phyloP scores from a whole-genome alignment of 352 stramenopile species.

The Phytophthora gonapodyides region DNA sequence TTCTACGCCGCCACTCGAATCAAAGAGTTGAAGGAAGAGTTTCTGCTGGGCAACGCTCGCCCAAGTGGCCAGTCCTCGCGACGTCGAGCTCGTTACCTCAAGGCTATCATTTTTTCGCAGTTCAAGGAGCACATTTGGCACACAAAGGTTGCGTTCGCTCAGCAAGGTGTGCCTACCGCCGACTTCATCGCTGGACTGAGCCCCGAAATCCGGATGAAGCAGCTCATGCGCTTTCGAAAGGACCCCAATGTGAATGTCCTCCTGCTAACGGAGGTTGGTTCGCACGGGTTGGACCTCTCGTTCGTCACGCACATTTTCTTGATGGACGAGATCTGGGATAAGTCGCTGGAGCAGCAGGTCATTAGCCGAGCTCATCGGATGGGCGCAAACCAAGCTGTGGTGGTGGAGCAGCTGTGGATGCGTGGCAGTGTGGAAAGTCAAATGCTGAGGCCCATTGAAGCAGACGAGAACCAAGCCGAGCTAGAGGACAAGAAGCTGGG shows the following conservation, averaged over 20 bases:
- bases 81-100: slow-evolving; percentile 46
- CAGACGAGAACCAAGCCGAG: slow-evolving; percentile 17
- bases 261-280: slow-evolving; percentile 94
- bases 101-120: slow-evolving; percentile 86
- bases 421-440: slow-evolving; percentile 83
- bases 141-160: slow-evolving; percentile 69
- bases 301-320: slow-evolving; percentile 99
- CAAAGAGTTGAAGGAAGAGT: slow-evolving; percentile 66
- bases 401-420: slow-evolving; percentile 94
- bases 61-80: slow-evolving; percentile 8
- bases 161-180: slow-evolving; percentile 62
- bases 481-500: slow-evolving; percentile 12
- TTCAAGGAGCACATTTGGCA: slow-evolving; percentile 84
- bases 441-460: slow-evolving; percentile 59
- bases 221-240: slow-evolving; percentile 59
- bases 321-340: slow-evolving; percentile 97
- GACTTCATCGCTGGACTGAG: slow-evolving; percentile 68
- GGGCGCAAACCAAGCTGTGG: slow-evolving; percentile 90
- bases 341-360: slow-evolving; percentile 95
- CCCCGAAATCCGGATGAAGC: slow-evolving; percentile 50
- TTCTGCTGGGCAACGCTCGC: slow-evolving; percentile 26
- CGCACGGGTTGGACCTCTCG: slow-evolving; percentile 95
- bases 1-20: slow-evolving; percentile 73
- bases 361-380: slow-evolving; percentile 96
- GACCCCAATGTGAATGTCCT: slow-evolving; percentile 89